Percentiles rank a stretch among this genome's conserved stretches.
Evolutionary conservation across 345 rosid species (phyloP).

Genomic region (Excoecaria cochinchinensis): DNA sequence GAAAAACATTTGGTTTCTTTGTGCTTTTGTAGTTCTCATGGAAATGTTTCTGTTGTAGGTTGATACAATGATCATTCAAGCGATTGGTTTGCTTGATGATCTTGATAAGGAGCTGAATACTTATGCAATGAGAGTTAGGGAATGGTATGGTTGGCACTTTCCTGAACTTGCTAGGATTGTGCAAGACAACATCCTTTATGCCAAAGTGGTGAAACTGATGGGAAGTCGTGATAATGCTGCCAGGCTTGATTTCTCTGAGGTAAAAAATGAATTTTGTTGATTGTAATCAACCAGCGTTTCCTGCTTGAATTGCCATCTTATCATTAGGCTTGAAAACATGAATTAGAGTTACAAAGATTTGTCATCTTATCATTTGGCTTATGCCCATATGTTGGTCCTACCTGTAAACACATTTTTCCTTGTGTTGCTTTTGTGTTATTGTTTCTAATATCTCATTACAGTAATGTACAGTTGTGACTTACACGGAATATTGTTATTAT

Average conservation of each 20-base stretch:
- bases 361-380: background rate
- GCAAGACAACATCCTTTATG: conserved; percentile 75
- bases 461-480: background rate
- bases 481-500: background rate
- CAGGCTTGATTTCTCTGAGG: conserved; percentile 89
- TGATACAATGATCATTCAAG: conserved; percentile 96
- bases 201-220: conserved; percentile 83
- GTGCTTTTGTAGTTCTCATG: background rate
- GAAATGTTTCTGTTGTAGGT: conserved; percentile 45
- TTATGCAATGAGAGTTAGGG: conserved; percentile 87
- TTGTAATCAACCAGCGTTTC: background rate
- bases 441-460: background rate
- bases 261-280: background rate
- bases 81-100: conserved; percentile 90
- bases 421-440: background rate
- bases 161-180: conserved; percentile 94
- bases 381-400: background rate
- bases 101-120: conserved; percentile 95
- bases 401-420: background rate
- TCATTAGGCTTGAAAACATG: background rate
- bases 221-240: conserved; percentile 77
- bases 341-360: background rate
- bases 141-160: conserved; percentile 99
- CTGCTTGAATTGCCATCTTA: background rate
- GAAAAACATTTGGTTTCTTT: background rate